Percentiles rank a stretch among this genome's conserved stretches.
Conservation (phyloP, 306 rosid species). For the Heteromeles arbutifolia region DNA sequence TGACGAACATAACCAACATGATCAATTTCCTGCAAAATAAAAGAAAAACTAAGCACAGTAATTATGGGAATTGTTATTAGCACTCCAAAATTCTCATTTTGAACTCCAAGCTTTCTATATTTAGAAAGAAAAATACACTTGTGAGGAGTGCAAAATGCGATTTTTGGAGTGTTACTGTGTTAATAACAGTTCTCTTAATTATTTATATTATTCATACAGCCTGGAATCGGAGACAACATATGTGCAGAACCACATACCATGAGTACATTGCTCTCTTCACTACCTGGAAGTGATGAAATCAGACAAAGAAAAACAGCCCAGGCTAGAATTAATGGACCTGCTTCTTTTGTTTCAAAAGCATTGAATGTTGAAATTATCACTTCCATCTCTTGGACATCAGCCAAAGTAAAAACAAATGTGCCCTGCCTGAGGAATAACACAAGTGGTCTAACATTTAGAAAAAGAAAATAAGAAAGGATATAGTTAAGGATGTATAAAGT, state of each 20-base stretch:
- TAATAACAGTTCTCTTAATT: slow-evolving; percentile 1
- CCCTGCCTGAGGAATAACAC: slow-evolving; percentile 52
- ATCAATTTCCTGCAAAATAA: slow-evolving; percentile 69
- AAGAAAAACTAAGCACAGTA: slow-evolving; percentile 11
- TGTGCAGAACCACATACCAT: slow-evolving; percentile 43
- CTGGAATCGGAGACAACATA: slow-evolving; percentile 10
- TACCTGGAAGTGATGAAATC: slow-evolving; percentile 72
- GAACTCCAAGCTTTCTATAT: too few species aligned
- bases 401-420: slow-evolving; percentile 38
- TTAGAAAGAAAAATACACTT: too few species aligned
- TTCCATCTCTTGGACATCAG: slow-evolving; percentile 84
- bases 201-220: slow-evolving; percentile 4
- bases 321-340: slow-evolving; percentile 72
- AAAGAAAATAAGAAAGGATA: background rate
- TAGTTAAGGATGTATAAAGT: background rate
- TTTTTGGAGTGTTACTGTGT: too few species aligned
- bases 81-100: too few species aligned
- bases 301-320: slow-evolving; percentile 93
- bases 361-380: slow-evolving; percentile 58
- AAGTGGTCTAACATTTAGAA: slow-evolving; percentile 15
- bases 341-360: slow-evolving; percentile 67
- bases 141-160: too few species aligned
- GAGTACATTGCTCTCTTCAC: slow-evolving; percentile 54
- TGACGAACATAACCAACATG: slow-evolving; percentile 88
- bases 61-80: background rate